Evolutionary conservation across 805 yeast genomes (phyloP), one percentile per base, ranked within the genome.

Genomic region (Metschnikowia lochheadii): DNA sequence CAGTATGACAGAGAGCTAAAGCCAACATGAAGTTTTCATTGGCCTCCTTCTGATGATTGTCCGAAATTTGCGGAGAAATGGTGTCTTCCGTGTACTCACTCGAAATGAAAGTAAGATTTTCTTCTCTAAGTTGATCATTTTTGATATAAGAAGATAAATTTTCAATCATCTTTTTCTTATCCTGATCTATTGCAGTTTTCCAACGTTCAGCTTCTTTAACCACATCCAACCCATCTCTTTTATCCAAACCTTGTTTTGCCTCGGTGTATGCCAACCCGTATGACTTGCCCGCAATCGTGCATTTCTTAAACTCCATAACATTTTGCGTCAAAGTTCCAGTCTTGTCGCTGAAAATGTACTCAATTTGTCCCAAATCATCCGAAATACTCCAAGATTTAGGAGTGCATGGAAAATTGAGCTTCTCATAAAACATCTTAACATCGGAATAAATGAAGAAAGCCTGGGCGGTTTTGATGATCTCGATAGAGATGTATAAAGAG

Each of bases 311-410:
- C 63, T 87, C 94, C 96, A 87, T 87, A 26, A 87, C 81, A 62
- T 87, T 87, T 63, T 87, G 94, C 1, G 95, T 87, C 59, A 87
- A 68, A 1, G 95, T 87, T 54, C 95, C 95, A 0, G 95, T 87
- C 63, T 87, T 87, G 68, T 87, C 95, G 68, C 89, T 83, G 65
- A 87, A 87, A 44, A 87, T 81, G 63, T 87, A 87, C 63, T 87
- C 96, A 56, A 87, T 84, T 65, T 87, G 95, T 32, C 95, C 95
- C 59, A 87, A 71, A 67, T 87, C 95, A 72, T 87, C 95, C 2
- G 91, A 84, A 40, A 87, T 87, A 62, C 81, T 84, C 95, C 95
- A 87, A 0, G 91, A 78, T 62, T 87, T 86, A 14, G 95, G 94
- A 10, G 86, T 82, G 65, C 95, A 87, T 2, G 94, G 92, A 59